Evolutionary conservation across 306 rosid genomes (phyloP).

Genomic region (Inga laurina): DNA sequence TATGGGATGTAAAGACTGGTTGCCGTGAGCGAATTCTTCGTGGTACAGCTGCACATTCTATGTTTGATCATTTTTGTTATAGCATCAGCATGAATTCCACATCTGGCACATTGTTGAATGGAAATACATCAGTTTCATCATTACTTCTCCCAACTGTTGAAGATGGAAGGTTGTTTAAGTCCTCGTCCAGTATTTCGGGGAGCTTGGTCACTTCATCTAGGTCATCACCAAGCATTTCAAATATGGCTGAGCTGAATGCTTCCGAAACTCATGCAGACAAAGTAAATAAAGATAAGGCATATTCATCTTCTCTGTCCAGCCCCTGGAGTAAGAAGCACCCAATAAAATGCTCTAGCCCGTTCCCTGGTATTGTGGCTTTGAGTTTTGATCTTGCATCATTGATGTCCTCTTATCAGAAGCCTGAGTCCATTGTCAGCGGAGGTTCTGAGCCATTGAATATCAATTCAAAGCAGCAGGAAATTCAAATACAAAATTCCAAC

Average conservation of each 20-base stretch:
- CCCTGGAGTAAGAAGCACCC: conserved; percentile 61
- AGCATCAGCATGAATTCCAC: conserved; percentile 66
- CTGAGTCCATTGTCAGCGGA: conserved; percentile 39
- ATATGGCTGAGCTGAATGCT: conserved; percentile 43
- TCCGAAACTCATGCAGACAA: conserved; percentile 50
- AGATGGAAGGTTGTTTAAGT: conserved; percentile 63
- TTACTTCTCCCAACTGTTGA: conserved; percentile 73
- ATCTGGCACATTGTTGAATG: conserved; percentile 72
- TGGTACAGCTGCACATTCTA: conserved; percentile 88
- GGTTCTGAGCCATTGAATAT: conserved; percentile 39
- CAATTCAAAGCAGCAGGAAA: conserved; percentile 56
- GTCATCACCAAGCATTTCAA: conserved; percentile 52
- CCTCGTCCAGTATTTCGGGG: conserved; percentile 45
- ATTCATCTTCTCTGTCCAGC: conserved; percentile 35
- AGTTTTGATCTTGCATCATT: conserved; percentile 82
- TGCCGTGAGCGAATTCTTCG: conserved; percentile 82
- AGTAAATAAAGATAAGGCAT: conserved; percentile 41
- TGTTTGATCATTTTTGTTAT: conserved; percentile 92
- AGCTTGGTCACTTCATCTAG: conserved; percentile 48
- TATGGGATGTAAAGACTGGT: conserved; percentile 96
- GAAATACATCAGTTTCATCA: conserved; percentile 87
- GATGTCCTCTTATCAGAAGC: conserved; percentile 60
- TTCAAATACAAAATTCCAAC: conserved; percentile 51
- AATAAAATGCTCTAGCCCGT: conserved; percentile 79
- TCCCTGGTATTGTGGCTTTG: conserved; percentile 84